These are phyloP conservation scores for Euphrasia confusa DNA, from an alignment of 257 asterid genomes.

Conservation along the genomic window DNA sequence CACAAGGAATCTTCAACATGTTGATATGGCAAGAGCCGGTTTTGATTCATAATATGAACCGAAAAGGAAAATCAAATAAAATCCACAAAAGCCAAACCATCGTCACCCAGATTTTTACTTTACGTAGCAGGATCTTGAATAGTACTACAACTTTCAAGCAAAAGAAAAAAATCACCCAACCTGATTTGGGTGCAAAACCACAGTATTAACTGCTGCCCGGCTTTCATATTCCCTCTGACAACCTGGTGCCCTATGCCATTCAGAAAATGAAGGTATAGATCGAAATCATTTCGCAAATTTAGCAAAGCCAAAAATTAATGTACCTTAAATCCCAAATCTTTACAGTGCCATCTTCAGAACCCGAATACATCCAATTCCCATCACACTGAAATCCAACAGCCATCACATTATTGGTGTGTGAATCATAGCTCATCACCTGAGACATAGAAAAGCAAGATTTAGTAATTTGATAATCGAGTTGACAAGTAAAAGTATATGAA, in stretches of 20 bases:
- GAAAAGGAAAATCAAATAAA: neutral
- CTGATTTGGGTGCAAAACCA: slow-evolving; percentile 98
- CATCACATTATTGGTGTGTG: slow-evolving; percentile 95
- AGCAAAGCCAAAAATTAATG: slow-evolving; percentile 6
- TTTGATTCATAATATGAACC: neutral
- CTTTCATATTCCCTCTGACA: slow-evolving; percentile 99
- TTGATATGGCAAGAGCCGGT: neutral
- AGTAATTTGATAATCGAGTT: slow-evolving; percentile 11
- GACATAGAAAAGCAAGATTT: slow-evolving; percentile 3
- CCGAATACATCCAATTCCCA: slow-evolving; percentile 98
- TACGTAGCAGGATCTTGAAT: slow-evolving; percentile 2
- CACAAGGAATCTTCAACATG: neutral
- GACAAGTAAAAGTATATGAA: slow-evolving; percentile 6
- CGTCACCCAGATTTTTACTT: neutral
- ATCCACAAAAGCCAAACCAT: neutral
- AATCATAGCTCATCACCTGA: slow-evolving; percentile 94
- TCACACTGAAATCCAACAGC: slow-evolving; percentile 98
- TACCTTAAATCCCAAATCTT: slow-evolving; percentile 97
- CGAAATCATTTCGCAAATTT: slow-evolving; percentile 4
- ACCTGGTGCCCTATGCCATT: slow-evolving; percentile 81
- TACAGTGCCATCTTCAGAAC: slow-evolving; percentile 99
- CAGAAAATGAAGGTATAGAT: slow-evolving; percentile 21
- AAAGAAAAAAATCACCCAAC: slow-evolving; percentile 24
- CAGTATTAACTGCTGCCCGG: slow-evolving; percentile 97
- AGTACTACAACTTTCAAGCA: neutral